A percentile compares a stretch with the other conserved stretches of the same genome.
These are phyloP conservation scores for Anthracocystis walkeri DNA, from an alignment of 1,284 basidiomycete species.

Conservation along the genomic window DNA sequence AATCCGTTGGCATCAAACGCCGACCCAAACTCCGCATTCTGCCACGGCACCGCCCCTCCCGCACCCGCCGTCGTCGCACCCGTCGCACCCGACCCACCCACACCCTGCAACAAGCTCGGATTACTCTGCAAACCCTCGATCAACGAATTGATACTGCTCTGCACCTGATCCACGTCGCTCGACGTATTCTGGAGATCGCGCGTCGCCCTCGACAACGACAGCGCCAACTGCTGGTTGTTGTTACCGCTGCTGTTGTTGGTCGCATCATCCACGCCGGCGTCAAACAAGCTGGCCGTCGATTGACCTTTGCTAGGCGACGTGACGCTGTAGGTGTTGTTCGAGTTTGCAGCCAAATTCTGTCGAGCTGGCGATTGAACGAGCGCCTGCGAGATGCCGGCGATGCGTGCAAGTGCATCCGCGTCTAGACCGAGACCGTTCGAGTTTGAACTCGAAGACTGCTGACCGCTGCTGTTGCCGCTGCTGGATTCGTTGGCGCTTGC, in stretches of 20 bases:
- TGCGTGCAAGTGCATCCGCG: slow-evolving; percentile 37
- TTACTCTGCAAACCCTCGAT: slow-evolving; percentile 79
- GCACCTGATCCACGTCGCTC: slow-evolving; percentile 79
- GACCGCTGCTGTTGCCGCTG: neutral
- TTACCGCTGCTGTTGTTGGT: slow-evolving; percentile 1
- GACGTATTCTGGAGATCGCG: slow-evolving; percentile 76
- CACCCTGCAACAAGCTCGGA: slow-evolving; percentile 28
- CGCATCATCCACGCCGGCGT: slow-evolving; percentile 8
- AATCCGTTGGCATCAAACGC: slow-evolving; percentile 8
- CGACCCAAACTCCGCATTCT: slow-evolving; percentile 1
- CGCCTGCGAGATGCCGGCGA: slow-evolving; percentile 50
- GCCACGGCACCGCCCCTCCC: slow-evolving; percentile 12
- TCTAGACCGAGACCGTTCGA: slow-evolving; percentile 38
- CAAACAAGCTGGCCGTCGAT: slow-evolving; percentile 13
- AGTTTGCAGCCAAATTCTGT: slow-evolving; percentile 9
- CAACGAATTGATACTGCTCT: slow-evolving; percentile 79
- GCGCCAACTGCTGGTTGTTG: slow-evolving; percentile 46
- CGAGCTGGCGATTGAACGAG: slow-evolving; percentile 45
- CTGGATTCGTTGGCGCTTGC: neutral
- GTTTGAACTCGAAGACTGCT: slow-evolving; percentile 3
- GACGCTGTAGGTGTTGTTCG: slow-evolving; percentile 18
- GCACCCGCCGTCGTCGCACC: too few species aligned
- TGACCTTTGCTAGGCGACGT: slow-evolving; percentile 18
- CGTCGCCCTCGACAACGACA: slow-evolving; percentile 33
- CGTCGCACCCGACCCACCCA: slow-evolving; percentile 3